A percentile compares a stretch with the other conserved stretches of the same genome.
Conservation (phyloP, 106 monocot genomes). For the Cymbidium sinense region DNA sequence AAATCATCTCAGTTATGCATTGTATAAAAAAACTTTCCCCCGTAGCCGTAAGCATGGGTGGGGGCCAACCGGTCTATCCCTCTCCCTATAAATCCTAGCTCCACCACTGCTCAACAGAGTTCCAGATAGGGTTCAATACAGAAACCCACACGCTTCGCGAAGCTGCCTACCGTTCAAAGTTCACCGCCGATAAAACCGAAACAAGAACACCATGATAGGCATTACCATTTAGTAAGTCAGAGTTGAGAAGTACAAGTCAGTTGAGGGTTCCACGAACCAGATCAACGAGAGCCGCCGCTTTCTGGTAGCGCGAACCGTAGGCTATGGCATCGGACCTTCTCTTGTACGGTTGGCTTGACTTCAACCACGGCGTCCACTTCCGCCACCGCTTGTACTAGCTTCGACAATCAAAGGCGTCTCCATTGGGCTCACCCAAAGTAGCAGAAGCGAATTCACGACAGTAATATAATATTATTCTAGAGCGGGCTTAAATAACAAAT, state of each 20-base stretch:
- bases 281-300: conserved; percentile 92
- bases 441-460: neutral
- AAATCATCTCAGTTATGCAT: neutral
- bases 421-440: neutral
- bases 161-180: neutral
- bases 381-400: conserved; percentile 18
- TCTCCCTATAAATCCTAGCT: neutral
- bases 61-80: neutral
- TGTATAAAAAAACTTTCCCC: neutral
- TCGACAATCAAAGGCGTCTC: conserved; percentile 43
- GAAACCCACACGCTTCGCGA: neutral
- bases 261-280: conserved; percentile 33
- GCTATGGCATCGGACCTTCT: conserved; percentile 78
- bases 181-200: neutral
- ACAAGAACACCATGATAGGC: neutral
- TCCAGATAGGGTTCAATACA: neutral
- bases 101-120: neutral
- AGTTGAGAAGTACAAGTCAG: neutral
- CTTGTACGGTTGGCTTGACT: conserved; percentile 12
- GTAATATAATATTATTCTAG: neutral
- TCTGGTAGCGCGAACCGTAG: conserved; percentile 72
- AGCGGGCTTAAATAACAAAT: neutral
- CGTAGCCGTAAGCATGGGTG: neutral
- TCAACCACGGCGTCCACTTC: neutral
- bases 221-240: neutral